phyloP scores from a whole-genome alignment of 2,329 filamentous ascomycete genomes.

The Gnomoniopsis sp. region DNA sequence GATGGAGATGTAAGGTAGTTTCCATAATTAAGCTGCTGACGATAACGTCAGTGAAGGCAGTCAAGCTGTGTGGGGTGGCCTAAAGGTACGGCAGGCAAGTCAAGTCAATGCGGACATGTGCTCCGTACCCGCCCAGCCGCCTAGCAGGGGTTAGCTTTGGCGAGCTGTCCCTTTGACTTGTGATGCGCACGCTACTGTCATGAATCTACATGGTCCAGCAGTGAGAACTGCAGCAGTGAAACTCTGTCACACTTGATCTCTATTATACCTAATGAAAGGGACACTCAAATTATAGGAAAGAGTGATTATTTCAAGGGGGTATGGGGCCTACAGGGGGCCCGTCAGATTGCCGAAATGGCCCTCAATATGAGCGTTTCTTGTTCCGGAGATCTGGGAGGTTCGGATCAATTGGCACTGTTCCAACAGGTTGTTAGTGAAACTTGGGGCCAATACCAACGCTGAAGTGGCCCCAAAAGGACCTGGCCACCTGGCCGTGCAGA shows the following conservation, averaged over 20 bases:
- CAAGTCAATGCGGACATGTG: too few relatives aligned
- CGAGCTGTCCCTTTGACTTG: not conserved
- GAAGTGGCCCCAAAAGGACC: not conserved
- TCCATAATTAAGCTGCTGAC: too few relatives aligned
- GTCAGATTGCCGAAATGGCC: slow-evolving; percentile 7
- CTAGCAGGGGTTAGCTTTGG: not conserved
- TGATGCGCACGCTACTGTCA: not conserved
- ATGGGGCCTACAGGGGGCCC: slow-evolving; percentile 5
- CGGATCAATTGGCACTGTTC: too few relatives aligned
- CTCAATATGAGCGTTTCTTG: not conserved
- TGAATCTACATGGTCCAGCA: not conserved
- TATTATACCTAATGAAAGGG: too few relatives aligned
- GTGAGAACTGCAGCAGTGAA: not conserved
- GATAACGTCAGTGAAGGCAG: too few relatives aligned
- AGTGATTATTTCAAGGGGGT: slow-evolving; percentile 8
- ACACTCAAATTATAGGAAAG: not conserved
- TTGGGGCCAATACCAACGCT: not conserved
- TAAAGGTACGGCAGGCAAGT: too few relatives aligned
- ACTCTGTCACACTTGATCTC: not conserved
- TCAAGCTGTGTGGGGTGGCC: too few relatives aligned
- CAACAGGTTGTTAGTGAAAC: not conserved
- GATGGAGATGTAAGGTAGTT: too few relatives aligned
- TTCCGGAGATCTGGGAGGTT: too few relatives aligned
- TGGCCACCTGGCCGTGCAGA: slow-evolving; percentile 2
- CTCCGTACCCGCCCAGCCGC: not conserved